Conservation (phyloP, 495 filamentous ascomycete species). For the Neurospora tetraspora region DNA sequence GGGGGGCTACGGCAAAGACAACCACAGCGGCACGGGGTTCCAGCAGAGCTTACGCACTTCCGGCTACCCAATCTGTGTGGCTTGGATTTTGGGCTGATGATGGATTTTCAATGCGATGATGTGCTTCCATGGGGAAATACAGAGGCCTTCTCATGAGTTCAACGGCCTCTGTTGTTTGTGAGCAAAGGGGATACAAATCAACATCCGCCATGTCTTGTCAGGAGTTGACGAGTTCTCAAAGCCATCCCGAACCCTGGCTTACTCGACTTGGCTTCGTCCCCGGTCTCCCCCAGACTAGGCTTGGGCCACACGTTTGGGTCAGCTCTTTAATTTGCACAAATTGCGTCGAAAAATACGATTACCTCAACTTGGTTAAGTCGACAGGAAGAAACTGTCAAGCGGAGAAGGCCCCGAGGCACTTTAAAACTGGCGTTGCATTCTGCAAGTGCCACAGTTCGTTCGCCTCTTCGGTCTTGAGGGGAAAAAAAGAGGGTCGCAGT, state of each 20-base stretch:
- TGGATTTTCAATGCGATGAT: neutral
- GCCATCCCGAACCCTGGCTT: too few relatives aligned
- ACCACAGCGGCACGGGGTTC: too few relatives aligned
- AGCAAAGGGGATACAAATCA: neutral
- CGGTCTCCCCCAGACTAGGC: neutral
- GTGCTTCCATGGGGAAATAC: neutral
- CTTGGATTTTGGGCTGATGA: neutral
- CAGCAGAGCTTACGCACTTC: neutral
- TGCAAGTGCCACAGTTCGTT: neutral
- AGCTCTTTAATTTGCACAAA: neutral
- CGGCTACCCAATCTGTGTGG: neutral
- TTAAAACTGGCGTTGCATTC: neutral
- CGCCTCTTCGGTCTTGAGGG: neutral
- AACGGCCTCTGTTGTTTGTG: neutral
- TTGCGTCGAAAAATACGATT: neutral
- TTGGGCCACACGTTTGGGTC: neutral
- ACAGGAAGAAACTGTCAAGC: neutral
- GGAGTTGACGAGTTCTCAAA: too few relatives aligned
- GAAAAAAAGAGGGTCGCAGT: neutral
- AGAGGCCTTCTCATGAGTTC: neutral
- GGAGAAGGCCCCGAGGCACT: neutral
- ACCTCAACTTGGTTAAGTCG: neutral
- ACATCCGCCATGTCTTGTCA: neutral
- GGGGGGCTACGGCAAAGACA: neutral
- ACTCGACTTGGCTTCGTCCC: too few relatives aligned